Conservation (phyloP, 306 rosid genomes). For the Vigna nakashimae region DNA sequence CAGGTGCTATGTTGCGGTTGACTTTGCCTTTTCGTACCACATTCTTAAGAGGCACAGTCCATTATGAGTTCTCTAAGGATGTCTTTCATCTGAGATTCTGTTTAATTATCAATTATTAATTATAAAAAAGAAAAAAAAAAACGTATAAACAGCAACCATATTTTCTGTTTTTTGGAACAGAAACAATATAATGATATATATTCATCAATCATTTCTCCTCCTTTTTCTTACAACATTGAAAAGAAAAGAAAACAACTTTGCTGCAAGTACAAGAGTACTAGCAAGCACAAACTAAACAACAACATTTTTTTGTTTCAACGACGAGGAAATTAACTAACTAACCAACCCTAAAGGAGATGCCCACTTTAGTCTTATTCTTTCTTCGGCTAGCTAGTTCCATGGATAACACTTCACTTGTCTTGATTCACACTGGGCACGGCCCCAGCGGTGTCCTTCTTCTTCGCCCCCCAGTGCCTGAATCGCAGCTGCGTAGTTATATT, state of each 20-base stretch:
- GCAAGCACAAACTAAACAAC: background rate
- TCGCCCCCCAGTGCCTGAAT: conserved; percentile 56
- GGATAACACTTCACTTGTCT: background rate
- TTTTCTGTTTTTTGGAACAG: background rate
- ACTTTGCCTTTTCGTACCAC: background rate
- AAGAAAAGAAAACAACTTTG: background rate
- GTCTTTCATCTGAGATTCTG: background rate
- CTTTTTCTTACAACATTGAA: background rate
- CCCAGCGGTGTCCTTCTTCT: background rate
- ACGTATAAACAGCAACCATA: background rate
- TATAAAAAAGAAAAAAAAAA: background rate
- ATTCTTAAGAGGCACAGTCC: too few species aligned
- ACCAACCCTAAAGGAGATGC: background rate
- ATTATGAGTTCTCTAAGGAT: background rate
- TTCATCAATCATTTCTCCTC: conserved; percentile 7
- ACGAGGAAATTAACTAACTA: background rate
- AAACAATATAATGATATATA: background rate
- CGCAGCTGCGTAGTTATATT: conserved; percentile 52
- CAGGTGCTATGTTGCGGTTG: background rate
- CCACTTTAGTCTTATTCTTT: background rate
- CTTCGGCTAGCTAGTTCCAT: background rate
- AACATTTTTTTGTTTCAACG: background rate
- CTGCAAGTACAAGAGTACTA: background rate
- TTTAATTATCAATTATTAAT: background rate
- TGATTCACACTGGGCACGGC: background rate